Base-by-base conservation (phyloP, 805 yeast genomes). In the Tetrapisispora arboricola region DNA sequence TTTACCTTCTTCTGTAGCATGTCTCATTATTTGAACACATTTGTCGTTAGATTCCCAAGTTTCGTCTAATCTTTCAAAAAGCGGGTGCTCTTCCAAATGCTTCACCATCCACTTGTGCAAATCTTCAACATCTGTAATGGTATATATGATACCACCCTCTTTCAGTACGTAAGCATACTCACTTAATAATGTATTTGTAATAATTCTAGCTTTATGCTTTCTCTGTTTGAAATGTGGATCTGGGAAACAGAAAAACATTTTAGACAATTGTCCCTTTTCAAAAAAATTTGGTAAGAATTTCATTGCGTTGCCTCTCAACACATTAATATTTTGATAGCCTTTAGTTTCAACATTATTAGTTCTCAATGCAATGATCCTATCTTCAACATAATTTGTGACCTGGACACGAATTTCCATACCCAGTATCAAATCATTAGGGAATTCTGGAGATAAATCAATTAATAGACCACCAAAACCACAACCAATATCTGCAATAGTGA, bases 391-490 rank as follows among this genome's bases (percentile, higher is more conserved):
- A 51, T 92, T 87, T 1, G 97, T 90, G 38, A 92, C 98, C 64
- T 92, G 98, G 16, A 88, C 96, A 57, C 98, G 75, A 56, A 92
- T 92, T 65, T 92, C 98, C 95, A 92, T 87, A 15, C 98, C 98
- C 35, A 92, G 67, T 34, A 87, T 80, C 54, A 85, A 68, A 12
- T 71, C 73, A 3, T 83, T 75, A 1, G 92, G 87, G 47, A 84
- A 81, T 41, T 66, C 76, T 5, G 87, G 82, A 4, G 95, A 80
- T 42, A 92, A 70, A 40, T 85, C 82, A 27, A 83, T 78, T 51
- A 85, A 61, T 44, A 92, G 69, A 0, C 98, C 98, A 40, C 98
- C 98, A 60, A 84, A 92, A 1, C 98, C 98, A 66, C 98, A 92
- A 8, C 98, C 98, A 44, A 92, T 76, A 59, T 92, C 98, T 4